Conservation (phyloP, 192 early-diverging fungal species). For the Backusella circina region DNA sequence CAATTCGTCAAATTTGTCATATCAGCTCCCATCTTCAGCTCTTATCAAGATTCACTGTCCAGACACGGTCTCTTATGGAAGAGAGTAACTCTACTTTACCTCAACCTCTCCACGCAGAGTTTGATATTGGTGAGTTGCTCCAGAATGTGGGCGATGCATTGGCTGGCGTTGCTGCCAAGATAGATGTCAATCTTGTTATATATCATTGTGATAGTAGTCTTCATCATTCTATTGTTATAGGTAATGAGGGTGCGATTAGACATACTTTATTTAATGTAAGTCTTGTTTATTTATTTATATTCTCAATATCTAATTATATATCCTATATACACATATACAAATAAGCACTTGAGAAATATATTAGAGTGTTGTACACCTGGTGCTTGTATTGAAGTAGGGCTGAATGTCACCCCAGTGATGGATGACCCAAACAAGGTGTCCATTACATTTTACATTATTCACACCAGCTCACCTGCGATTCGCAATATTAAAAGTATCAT, state of each 20-base stretch:
- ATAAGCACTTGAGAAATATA: slow-evolving; percentile 45
- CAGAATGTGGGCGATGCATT: slow-evolving; percentile 57
- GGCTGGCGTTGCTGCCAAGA: slow-evolving; percentile 47
- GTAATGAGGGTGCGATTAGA: slow-evolving; percentile 49
- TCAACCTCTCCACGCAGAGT: slow-evolving; percentile 18
- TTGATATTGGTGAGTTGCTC: slow-evolving; percentile 56
- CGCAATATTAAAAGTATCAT: background rate
- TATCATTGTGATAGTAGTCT: slow-evolving; percentile 52
- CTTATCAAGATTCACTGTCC: slow-evolving; percentile 29
- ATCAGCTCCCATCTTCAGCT: slow-evolving; percentile 43
- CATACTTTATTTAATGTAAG: slow-evolving; percentile 53
- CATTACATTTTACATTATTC: slow-evolving; percentile 20
- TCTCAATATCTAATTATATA: background rate
- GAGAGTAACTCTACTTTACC: slow-evolving; percentile 20
- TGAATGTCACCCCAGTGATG: slow-evolving; percentile 21
- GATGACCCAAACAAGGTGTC: background rate
- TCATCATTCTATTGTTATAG: slow-evolving; percentile 47
- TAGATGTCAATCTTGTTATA: slow-evolving; percentile 52
- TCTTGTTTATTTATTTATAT: background rate
- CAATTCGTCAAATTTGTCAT: slow-evolving; percentile 50
- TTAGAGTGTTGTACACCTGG: slow-evolving; percentile 45
- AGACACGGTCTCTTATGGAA: slow-evolving; percentile 9
- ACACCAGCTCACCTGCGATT: background rate
- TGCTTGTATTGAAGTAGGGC: slow-evolving; percentile 51
- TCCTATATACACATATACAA: slow-evolving; percentile 30